Base-by-base conservation (phyloP, 805 yeast genomes). In the Candida orba region DNA sequence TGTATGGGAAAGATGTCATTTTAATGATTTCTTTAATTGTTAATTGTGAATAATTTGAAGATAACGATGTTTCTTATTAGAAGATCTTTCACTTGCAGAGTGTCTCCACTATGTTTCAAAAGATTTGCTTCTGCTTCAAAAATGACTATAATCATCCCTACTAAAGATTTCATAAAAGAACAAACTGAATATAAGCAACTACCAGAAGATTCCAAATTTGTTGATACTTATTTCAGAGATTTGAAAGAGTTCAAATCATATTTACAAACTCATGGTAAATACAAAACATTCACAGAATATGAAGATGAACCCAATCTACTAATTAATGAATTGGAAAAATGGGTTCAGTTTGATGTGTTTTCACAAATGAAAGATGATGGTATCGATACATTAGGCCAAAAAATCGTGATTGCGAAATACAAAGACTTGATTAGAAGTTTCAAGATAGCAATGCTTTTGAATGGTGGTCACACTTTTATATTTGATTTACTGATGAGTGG, bases 401-500 rank as follows among this genome's bases (percentile, higher is more conserved):
- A 39, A 39, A 38, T 51, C 4, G 51, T 54, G 8, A 30, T 54
- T 12, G 59, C 60, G 34, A 52, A 63, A 33, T 65, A 63, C 43
- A 45, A 59, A 8, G 65, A 66, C 39, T 68, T 75, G 45, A 56
- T 71, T 7, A 59, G 60, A 29, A 72, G 69, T 37, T 64, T 75
- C 37, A 66, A 66, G 51, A 53, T 67, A 44, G 64, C 79, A 30
- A 57, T 75, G 36, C 59, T 62, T 15, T 51, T 75, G 30, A 81
- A 81, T 52, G 81, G 83, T 15, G 82, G 81, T 1, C 73, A 78
- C 51, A 66, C 81, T 2, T 74, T 73, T 41, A 68, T 76, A 12
- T 68, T 81, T 52, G 88, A 81, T 52, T 65, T 81, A 1, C 54
- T 81, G 35, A 37, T 56, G 51, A 45, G 32, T 12, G 35, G 44